A percentile compares a stretch with the other conserved stretches of the same genome.
These are phyloP conservation scores for Prosopis cineraria DNA, from an alignment of 306 rosid genomes.

Conservation along the genomic window DNA sequence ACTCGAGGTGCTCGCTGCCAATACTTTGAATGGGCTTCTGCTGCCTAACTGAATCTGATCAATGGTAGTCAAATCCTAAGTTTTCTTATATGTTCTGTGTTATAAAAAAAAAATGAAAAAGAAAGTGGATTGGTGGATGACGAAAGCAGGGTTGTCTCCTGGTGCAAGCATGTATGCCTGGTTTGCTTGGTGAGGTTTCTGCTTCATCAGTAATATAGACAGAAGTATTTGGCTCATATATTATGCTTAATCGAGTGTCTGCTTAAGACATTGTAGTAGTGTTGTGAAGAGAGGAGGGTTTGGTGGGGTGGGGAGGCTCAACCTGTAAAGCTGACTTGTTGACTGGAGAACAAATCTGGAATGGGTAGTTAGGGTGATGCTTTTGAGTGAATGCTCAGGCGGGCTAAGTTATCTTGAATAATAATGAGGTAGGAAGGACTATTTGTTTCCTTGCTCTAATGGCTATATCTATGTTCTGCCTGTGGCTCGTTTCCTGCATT, in stretches of 20 bases:
- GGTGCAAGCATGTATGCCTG: conserved; percentile 50
- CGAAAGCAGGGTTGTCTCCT: conserved; percentile 57
- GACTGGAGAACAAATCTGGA: conserved; percentile 61
- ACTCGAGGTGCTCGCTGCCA: conserved; percentile 84
- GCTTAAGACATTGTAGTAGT: conserved; percentile 43
- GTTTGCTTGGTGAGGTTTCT: conserved; percentile 55
- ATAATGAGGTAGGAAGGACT: conserved; percentile 62
- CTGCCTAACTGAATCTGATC: conserved; percentile 42
- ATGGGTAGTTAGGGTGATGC: conserved; percentile 71
- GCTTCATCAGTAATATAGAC: conserved; percentile 50
- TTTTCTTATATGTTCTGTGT: conserved; percentile 44
- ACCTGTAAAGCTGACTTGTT: conserved; percentile 83
- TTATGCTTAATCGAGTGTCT: conserved; percentile 40
- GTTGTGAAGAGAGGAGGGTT: conserved; percentile 31
- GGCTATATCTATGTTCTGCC: conserved; percentile 51
- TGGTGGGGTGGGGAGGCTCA: no score
- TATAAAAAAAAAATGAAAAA: conserved; percentile 9
- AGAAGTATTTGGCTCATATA: conserved; percentile 54
- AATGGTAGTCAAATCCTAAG: conserved; percentile 42
- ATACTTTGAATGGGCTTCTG: conserved; percentile 85
- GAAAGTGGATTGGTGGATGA: not conserved
- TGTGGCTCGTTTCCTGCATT: conserved; percentile 30
- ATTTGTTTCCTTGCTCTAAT: conserved; percentile 48
- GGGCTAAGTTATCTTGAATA: conserved; percentile 66
- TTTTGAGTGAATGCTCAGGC: conserved; percentile 62